These are phyloP conservation scores for Sporisorium iseilematis-ciliati DNA, from an alignment of 1,284 basidiomycete species.

Conservation along the genomic window DNA sequence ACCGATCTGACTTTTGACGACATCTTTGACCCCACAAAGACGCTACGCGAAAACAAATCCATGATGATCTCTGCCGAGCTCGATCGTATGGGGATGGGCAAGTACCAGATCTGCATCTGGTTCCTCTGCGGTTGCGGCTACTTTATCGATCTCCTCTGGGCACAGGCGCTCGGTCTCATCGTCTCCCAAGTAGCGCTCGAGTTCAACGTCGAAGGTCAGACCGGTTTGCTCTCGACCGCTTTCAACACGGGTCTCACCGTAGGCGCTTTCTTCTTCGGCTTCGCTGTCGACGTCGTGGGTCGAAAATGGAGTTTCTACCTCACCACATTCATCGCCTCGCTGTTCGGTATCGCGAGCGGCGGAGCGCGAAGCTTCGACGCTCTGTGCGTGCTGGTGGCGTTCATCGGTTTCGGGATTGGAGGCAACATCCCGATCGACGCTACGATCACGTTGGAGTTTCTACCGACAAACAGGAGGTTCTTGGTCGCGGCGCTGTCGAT, in stretches of 20 bases:
- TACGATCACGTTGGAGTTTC: constrained; percentile 62
- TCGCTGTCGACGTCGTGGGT: constrained; percentile 64
- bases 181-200: constrained; percentile 53
- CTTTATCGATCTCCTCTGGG: constrained; percentile 66
- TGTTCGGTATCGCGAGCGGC: constrained; percentile 60
- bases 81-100: constrained; percentile 62
- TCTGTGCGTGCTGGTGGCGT: constrained; percentile 53
- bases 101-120: constrained; percentile 61
- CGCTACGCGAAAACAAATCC: constrained; percentile 57
- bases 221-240: constrained; percentile 54
- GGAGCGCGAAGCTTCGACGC: constrained; percentile 54
- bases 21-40: constrained; percentile 54
- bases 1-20: constrained; percentile 38
- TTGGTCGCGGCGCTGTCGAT: constrained; percentile 56
- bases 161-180: constrained; percentile 61
- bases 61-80: constrained; percentile 57
- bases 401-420: constrained; percentile 62
- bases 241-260: constrained; percentile 62
- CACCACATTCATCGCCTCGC: constrained; percentile 58
- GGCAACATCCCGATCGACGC: constrained; percentile 65
- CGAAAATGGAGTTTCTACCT: constrained; percentile 62
- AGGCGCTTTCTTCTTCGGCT: constrained; percentile 64
- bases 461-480: constrained; percentile 56
- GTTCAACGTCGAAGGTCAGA: constrained; percentile 45
- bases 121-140: constrained; percentile 62